Percentiles rank a stretch among this genome's conserved stretches.
Evolutionary conservation across 345 rosid species (phyloP).

Genomic region (Mercurialis annua): DNA sequence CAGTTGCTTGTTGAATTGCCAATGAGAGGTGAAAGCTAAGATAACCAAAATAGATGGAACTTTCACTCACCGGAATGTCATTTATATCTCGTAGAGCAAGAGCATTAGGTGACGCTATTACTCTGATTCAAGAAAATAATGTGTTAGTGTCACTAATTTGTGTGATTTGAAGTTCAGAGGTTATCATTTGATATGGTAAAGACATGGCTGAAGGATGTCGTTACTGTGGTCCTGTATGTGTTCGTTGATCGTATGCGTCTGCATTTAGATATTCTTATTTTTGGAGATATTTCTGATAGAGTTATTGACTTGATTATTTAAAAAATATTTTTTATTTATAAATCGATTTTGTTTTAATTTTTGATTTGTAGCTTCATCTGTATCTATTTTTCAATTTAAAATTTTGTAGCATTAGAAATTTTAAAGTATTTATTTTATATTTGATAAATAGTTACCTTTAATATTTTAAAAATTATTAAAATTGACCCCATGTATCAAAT

Average conservation of each 20-base stretch:
- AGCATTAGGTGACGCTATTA: not conserved
- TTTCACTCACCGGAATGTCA: not conserved
- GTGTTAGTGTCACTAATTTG: no score
- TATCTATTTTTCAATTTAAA: no score
- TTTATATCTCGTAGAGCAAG: not conserved
- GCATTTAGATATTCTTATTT: not conserved
- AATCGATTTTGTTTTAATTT: no score
- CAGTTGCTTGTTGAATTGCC: slow-evolving; percentile 19
- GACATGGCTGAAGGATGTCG: not conserved
- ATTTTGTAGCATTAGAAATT: no score
- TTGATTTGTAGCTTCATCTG: no score
- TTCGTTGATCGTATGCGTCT: no score
- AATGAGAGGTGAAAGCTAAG: not conserved
- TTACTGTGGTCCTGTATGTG: not conserved
- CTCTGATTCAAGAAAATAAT: not conserved
- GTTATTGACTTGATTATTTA: no score
- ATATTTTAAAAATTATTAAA: no score
- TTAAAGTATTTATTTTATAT: no score
- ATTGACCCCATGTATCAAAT: no score
- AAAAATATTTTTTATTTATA: no score
- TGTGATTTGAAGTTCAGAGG: slow-evolving; percentile 1
- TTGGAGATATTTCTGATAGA: not conserved
- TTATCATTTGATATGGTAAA: not conserved
- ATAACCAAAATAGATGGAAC: not conserved
- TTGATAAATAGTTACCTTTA: no score